These are phyloP conservation scores for Cladosporium sp. DNA, from an alignment of 2,329 filamentous ascomycete species.

Conservation along the genomic window DNA sequence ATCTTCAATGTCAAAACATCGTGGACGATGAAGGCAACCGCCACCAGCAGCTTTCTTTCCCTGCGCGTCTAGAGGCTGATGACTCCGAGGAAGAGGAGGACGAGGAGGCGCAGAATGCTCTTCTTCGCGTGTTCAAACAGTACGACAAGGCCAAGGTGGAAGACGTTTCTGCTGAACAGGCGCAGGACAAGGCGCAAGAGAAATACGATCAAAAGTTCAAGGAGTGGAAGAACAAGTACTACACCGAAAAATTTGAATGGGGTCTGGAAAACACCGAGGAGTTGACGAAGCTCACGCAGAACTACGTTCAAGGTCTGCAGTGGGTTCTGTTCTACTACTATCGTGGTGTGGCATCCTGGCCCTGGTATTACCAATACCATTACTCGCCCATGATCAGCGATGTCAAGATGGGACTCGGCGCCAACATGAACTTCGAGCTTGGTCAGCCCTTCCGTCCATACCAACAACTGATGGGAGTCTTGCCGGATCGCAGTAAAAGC, in stretches of 20 bases:
- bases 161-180: conserved; percentile 73
- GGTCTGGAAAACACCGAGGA: conserved; percentile 73
- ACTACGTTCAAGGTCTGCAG: conserved; percentile 94
- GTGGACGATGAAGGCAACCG: conserved; percentile 61
- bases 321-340: conserved; percentile 99
- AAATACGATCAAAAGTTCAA: conserved; percentile 88
- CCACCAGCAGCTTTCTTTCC: conserved; percentile 60
- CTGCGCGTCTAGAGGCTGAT: conserved; percentile 43
- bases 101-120: conserved; percentile 76
- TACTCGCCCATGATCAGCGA: conserved; percentile 98
- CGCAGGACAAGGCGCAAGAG: conserved; percentile 70
- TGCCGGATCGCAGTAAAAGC: conserved; percentile 94
- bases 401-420: conserved; percentile 79
- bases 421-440: conserved; percentile 85
- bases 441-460: conserved; percentile 93
- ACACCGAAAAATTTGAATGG: conserved; percentile 88
- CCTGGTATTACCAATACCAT: conserved; percentile 96
- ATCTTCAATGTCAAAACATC: conserved; percentile 60
- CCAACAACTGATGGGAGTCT: conserved; percentile 95
- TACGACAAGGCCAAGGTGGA: conserved; percentile 88
- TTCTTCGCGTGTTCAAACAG: conserved; percentile 77
- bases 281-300: conserved; percentile 78
- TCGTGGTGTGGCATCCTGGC: conserved; percentile 93
- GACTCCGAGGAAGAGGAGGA: conserved; percentile 66
- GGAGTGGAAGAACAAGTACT: conserved; percentile 93